These are phyloP conservation scores for Paramecium tetraurelia DNA, from an alignment of 73 alveolate species.

Conservation along the genomic window DNA sequence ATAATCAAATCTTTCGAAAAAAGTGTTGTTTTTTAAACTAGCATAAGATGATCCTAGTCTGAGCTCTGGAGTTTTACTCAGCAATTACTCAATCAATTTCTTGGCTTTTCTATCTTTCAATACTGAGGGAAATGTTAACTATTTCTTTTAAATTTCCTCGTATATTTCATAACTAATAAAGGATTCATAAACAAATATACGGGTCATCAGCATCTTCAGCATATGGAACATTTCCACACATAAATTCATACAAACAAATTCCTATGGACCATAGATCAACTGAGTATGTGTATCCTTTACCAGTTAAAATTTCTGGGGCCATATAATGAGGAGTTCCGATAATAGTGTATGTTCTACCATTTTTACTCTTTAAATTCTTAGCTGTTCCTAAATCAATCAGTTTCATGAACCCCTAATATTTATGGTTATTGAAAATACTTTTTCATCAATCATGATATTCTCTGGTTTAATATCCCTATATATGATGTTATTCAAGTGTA, in stretches of 20 bases:
- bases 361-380: slow-evolving; percentile 44
- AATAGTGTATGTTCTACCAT: slow-evolving; percentile 65
- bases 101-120: slow-evolving; percentile 17
- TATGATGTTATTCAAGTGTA: slow-evolving; percentile 67
- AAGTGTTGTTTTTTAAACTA: slow-evolving; percentile 29
- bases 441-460: slow-evolving; percentile 78
- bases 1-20: slow-evolving; percentile 16
- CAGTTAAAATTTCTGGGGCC: slow-evolving; percentile 12
- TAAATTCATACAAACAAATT: slow-evolving; percentile 59
- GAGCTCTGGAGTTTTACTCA: slow-evolving; percentile 56
- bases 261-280: slow-evolving; percentile 70
- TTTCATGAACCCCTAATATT: slow-evolving; percentile 70
- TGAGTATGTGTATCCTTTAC: slow-evolving; percentile 64
- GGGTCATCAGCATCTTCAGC: slow-evolving; percentile 65
- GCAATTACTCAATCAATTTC: slow-evolving; percentile 38
- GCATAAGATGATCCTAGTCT: slow-evolving; percentile 27
- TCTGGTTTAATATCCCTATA: slow-evolving; percentile 83
- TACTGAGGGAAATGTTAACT: slow-evolving; percentile 51
- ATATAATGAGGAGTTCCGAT: slow-evolving; percentile 17
- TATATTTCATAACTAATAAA: slow-evolving; percentile 21
- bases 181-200: not conserved
- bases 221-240: slow-evolving; percentile 64
- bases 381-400: slow-evolving; percentile 87
- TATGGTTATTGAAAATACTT: not conserved
- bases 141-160: slow-evolving; percentile 30